These are phyloP conservation scores for Onygena corvina DNA, from an alignment of 2,329 filamentous ascomycete genomes.

Conservation along the genomic window DNA sequence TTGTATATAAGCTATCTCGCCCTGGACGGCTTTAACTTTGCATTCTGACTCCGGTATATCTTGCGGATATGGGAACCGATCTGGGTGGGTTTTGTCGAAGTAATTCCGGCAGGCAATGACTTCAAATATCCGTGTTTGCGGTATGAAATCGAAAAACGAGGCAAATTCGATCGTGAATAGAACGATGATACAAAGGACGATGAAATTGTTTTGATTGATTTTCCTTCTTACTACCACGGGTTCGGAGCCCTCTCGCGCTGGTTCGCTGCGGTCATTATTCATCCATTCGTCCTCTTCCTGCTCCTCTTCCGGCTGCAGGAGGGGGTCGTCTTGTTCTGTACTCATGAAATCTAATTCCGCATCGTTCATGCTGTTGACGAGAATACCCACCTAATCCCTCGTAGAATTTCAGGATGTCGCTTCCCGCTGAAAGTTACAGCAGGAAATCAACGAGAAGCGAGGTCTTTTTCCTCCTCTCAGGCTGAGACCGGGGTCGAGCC, in stretches of 20 bases:
- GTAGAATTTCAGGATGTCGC: too few relatives aligned
- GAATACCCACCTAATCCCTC: too few relatives aligned
- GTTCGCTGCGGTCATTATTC: background rate
- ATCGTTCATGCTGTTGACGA: background rate
- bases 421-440: too few relatives aligned
- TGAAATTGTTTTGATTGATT: conserved; percentile 9
- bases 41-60: conserved; percentile 38
- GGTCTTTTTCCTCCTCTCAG: too few relatives aligned
- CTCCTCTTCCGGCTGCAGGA: conserved; percentile 6
- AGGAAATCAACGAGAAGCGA: too few relatives aligned
- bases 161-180: conserved; percentile 13
- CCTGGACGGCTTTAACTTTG: conserved; percentile 39
- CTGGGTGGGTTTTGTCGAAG: conserved; percentile 33
- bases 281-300: background rate
- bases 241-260: too few relatives aligned
- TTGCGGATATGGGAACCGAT: conserved; percentile 32
- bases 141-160: conserved; percentile 11
- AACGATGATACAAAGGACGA: conserved; percentile 9
- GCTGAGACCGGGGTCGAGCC: background rate
- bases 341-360: conserved; percentile 3
- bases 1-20: conserved; percentile 40
- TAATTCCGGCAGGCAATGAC: conserved; percentile 38
- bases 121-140: conserved; percentile 37
- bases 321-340: conserved; percentile 7
- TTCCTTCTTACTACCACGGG: conserved; percentile 5